Conservation (phyloP, 2,329 filamentous ascomycete species). For the Colletotrichum tropicicola region DNA sequence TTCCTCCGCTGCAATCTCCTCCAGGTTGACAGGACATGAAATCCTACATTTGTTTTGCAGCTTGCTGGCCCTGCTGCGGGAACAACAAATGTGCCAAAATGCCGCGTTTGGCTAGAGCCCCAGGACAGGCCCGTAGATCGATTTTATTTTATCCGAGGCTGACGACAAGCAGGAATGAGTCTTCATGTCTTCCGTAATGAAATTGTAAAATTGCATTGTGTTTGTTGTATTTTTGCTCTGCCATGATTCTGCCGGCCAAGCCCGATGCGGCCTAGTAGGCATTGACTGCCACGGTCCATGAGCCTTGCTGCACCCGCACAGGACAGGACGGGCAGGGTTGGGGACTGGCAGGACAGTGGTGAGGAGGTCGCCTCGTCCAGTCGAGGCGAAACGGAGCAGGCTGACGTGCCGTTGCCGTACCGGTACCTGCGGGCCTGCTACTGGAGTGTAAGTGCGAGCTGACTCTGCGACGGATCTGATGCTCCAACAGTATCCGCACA, state of each 20-base stretch:
- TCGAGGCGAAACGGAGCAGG: slow-evolving; percentile 1
- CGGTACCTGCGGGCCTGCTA: not conserved
- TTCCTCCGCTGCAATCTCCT: slow-evolving; percentile 19
- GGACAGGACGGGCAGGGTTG: not conserved
- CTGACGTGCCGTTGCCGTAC: not conserved
- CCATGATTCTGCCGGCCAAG: not conserved
- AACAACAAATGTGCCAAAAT: slow-evolving; percentile 17
- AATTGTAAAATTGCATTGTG: not conserved
- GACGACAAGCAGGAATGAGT: slow-evolving; percentile 3
- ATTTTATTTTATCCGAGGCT: slow-evolving; percentile 1
- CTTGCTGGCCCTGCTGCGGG: slow-evolving; percentile 12
- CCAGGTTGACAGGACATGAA: not conserved
- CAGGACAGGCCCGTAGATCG: not conserved
- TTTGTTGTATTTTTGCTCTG: not conserved
- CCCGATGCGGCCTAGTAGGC: slow-evolving; percentile 7
- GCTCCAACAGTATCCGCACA: not conserved
- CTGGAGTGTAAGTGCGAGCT: not conserved
- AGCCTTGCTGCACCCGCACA: not conserved
- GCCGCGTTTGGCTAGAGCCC: slow-evolving; percentile 20
- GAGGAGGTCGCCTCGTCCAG: not conserved
- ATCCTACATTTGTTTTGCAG: slow-evolving; percentile 10
- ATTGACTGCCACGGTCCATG: slow-evolving; percentile 3
- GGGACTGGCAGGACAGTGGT: not conserved
- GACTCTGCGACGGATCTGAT: not conserved
- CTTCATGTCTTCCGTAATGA: not conserved